These are phyloP conservation scores for Agaricus bisporus DNA, from an alignment of 768 basidiomycete genomes.

Conservation along the genomic window DNA sequence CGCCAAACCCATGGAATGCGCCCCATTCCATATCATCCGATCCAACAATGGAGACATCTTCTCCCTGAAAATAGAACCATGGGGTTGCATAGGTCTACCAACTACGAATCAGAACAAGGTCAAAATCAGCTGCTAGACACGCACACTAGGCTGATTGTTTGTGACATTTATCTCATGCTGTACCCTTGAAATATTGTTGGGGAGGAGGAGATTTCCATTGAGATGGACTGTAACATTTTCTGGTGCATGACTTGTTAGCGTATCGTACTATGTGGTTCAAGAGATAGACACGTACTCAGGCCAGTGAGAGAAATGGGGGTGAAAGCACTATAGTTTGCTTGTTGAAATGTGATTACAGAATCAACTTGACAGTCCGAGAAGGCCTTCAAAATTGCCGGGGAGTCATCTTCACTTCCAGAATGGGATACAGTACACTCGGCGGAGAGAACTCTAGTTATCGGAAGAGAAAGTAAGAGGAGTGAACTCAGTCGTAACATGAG, in stretches of 20 bases:
- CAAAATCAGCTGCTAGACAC: neutral
- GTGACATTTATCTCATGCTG: slow-evolving; percentile 33
- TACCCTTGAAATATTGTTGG: slow-evolving; percentile 34
- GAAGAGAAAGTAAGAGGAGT: neutral
- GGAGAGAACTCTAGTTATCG: neutral
- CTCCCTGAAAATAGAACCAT: slow-evolving; percentile 40
- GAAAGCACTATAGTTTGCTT: slow-evolving; percentile 29
- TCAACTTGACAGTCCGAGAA: slow-evolving; percentile 29
- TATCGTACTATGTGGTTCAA: neutral
- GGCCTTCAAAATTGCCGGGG: slow-evolving; percentile 26
- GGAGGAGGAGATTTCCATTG: slow-evolving; percentile 38
- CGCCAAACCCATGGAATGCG: slow-evolving; percentile 39
- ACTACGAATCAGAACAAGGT: neutral
- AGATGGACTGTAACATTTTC: slow-evolving; percentile 36
- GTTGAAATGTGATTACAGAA: slow-evolving; percentile 27
- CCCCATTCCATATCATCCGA: slow-evolving; percentile 33
- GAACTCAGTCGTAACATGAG: neutral
- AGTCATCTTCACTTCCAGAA: slow-evolving; percentile 26
- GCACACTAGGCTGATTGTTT: slow-evolving; percentile 29
- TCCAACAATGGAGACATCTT: slow-evolving; percentile 34
- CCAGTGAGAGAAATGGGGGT: slow-evolving; percentile 29
- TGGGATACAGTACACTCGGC: slow-evolving; percentile 23
- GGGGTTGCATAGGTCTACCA: slow-evolving; percentile 34
- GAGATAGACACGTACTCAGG: slow-evolving; percentile 18
- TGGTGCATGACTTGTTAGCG: slow-evolving; percentile 9